phyloP scores from a whole-genome alignment of 2,329 filamentous ascomycete genomes.

The Aaosphaeria arxii region DNA sequence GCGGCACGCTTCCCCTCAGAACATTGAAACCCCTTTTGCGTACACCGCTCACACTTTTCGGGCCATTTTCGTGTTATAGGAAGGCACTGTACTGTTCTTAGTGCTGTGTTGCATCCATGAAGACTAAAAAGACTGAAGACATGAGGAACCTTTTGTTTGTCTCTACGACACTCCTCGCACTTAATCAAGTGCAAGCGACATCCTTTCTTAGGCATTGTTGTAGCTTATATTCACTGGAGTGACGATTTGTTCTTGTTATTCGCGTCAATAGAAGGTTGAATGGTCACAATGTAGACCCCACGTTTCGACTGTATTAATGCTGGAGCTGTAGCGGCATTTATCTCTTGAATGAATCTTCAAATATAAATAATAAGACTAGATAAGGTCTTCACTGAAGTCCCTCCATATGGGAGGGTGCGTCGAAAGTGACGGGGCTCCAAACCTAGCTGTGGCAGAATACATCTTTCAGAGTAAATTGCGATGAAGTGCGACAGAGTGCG shows the following conservation, averaged over 20 bases:
- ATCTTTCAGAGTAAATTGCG: neutral
- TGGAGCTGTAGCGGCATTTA: neutral
- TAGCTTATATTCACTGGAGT: neutral
- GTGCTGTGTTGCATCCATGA: constrained; percentile 3
- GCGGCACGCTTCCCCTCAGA: constrained; percentile 5
- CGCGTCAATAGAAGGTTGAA: neutral
- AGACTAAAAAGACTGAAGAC: constrained; percentile 1
- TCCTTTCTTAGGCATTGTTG: neutral
- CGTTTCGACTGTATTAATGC: neutral
- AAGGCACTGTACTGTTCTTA: neutral
- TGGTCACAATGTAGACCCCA: neutral
- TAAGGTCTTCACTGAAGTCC: neutral
- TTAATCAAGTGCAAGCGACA: neutral
- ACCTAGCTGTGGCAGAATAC: too few relatives aligned
- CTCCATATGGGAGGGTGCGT: neutral
- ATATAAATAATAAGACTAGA: neutral
- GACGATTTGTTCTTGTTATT: neutral
- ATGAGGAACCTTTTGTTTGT: neutral
- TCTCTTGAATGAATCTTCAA: neutral
- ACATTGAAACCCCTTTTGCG: constrained; percentile 5
- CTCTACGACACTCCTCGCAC: neutral
- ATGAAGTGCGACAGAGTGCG: neutral
- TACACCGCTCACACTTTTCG: neutral
- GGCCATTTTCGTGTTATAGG: neutral
- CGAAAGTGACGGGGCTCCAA: neutral